Evolutionary conservation across 1,139 yeast genomes (phyloP), one percentile per base, ranked within the genome.

Genomic region (Geotrichum carabidarum): DNA sequence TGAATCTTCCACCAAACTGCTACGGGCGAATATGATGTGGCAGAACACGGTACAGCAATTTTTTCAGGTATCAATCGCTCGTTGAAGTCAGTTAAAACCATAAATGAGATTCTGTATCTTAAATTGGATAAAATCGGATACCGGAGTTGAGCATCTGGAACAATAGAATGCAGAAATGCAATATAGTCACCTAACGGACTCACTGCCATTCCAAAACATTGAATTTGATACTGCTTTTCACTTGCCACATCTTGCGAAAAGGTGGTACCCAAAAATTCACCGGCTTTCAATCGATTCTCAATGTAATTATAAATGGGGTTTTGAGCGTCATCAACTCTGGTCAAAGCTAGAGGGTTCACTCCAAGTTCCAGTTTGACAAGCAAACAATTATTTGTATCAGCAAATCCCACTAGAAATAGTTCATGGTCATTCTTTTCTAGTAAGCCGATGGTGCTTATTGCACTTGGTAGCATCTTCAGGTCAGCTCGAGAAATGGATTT

Each of bases 1-100:
- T 47, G 51, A 4, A 54, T 46, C 18, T 54, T 51, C 57, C 57
- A 54, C 57, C 57, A 54, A 3, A 34, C 11, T 4, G 50, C 38
- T 7, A 43, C 17, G 1, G 57, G 57, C 27, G 54, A 47, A 15
- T 43, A 30, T 4, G 22, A 42, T 3, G 49, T 42, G 9, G 36
- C 45, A 12, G 37, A 36, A 6, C 18, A 37, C 1, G 43, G 17
- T 6, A 14, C 17, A 7, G 52, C 48, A 8, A 44, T 27, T 17
- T 38, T 34, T 8, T 43, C 48, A 7, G 52, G 52, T 11, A 12
- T n/a, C 15, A 49, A 31, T 12, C 54, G 22, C 31, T 36, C 40
- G 32, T 37, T 22, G 34, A 48, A 7, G 32, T 47, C 37, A 32
- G 42, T 17, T 7, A 50, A 43, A 4, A 47, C 45, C 40, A 41